Evolutionary conservation across 2,329 filamentous ascomycete genomes (phyloP).

Genomic region (Paecilomyces variotii): DNA sequence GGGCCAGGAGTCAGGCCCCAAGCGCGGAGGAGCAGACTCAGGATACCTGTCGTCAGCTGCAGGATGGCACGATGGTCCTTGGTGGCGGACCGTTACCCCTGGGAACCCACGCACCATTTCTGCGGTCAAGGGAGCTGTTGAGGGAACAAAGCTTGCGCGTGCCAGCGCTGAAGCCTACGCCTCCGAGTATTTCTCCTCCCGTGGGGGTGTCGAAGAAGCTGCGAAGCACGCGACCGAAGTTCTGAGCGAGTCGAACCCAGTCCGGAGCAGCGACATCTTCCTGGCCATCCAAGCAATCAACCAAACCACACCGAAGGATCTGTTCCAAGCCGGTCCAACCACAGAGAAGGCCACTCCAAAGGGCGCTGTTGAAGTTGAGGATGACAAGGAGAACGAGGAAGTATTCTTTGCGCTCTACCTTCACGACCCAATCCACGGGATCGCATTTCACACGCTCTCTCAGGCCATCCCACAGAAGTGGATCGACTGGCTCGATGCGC

Average conservation of each 20-base stretch:
- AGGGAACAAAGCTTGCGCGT: constrained; percentile 84
- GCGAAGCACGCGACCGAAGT: constrained; percentile 71
- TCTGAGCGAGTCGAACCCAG: constrained; percentile 76
- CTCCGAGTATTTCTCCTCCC: constrained; percentile 68
- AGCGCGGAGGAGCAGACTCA: constrained; percentile 41
- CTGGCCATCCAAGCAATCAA: constrained; percentile 84
- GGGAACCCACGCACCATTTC: constrained; percentile 66
- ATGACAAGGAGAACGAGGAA: constrained; percentile 44
- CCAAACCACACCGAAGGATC: constrained; percentile 53
- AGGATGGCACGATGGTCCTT: constrained; percentile 85
- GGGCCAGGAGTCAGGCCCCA: constrained; percentile 72
- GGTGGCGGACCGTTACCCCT: constrained; percentile 66
- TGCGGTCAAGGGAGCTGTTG: constrained; percentile 68
- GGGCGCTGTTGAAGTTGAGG: constrained; percentile 28
- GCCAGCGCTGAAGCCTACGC: constrained; percentile 85
- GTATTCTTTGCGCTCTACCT: constrained; percentile 72
- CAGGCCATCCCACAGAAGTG: constrained; percentile 78
- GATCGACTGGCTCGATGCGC: constrained; percentile 84
- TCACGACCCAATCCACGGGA: constrained; percentile 80
- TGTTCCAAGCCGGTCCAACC: constrained; percentile 57
- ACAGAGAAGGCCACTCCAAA: constrained; percentile 22
- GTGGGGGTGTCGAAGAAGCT: constrained; percentile 72
- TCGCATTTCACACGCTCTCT: constrained; percentile 74
- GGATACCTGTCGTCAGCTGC: constrained; percentile 31
- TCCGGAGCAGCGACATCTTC: constrained; percentile 90